phyloP scores from a whole-genome alignment of 2,329 filamentous ascomycete species.

The Parascedosporium putredinis region DNA sequence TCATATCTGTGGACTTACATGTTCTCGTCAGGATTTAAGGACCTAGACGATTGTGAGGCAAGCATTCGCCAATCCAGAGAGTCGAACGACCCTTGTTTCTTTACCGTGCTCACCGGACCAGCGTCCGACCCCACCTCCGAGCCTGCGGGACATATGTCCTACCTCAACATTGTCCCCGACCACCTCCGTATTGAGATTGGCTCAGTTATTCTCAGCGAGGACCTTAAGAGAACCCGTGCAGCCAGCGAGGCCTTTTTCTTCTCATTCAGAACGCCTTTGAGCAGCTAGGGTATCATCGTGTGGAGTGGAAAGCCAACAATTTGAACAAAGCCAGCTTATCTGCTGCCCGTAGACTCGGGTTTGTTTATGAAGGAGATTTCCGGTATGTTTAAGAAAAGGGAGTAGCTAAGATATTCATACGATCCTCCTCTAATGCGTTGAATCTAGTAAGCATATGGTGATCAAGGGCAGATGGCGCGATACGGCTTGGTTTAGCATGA shows the following conservation, averaged over 20 bases:
- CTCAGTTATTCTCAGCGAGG: conserved; percentile 37
- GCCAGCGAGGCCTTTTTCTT: conserved; percentile 50
- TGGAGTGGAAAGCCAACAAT: conserved; percentile 56
- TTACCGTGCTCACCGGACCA: conserved; percentile 28
- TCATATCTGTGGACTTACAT: conserved; percentile 24
- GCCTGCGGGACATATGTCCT: conserved; percentile 29
- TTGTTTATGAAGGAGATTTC: conserved; percentile 48
- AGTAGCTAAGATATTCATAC: background rate
- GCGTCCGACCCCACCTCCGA: conserved; percentile 17
- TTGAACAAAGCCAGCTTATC: conserved; percentile 42
- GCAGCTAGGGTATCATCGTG: conserved; percentile 40
- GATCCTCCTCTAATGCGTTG: background rate
- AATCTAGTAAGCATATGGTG: conserved; percentile 43
- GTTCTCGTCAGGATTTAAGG: conserved; percentile 16
- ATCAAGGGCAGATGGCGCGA: conserved; percentile 46
- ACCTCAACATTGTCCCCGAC: conserved; percentile 34
- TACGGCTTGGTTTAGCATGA: conserved; percentile 49
- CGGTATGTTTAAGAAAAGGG: conserved; percentile 27
- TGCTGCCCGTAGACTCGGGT: conserved; percentile 48
- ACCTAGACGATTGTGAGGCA: conserved; percentile 13
- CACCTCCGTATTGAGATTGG: conserved; percentile 47
- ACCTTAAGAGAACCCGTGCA: conserved; percentile 40
- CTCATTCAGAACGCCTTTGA: conserved; percentile 44
- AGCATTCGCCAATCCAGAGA: conserved; percentile 14
- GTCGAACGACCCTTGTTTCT: conserved; percentile 29